These are phyloP conservation scores for Fusarium subtropicale DNA, from an alignment of 2,329 filamentous ascomycete species.

Conservation along the genomic window DNA sequence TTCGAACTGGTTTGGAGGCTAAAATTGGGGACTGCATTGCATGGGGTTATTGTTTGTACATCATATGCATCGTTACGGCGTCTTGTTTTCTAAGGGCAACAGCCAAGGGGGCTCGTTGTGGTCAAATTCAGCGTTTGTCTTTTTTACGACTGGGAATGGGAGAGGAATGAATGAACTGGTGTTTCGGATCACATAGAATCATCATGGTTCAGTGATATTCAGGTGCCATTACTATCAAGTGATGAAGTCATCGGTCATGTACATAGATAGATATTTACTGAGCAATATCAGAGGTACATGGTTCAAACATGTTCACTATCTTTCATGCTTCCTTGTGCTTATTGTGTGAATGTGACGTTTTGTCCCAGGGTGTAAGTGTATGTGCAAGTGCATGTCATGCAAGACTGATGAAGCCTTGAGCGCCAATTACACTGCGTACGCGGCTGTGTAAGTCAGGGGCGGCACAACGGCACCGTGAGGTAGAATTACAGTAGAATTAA, in stretches of 20 bases:
- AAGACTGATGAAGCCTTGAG: slow-evolving; percentile 3
- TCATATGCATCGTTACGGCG: slow-evolving; percentile 46
- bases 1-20: not conserved
- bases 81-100: slow-evolving; percentile 41
- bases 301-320: slow-evolving; percentile 7
- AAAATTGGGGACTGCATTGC: not conserved
- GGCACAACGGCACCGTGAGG: slow-evolving; percentile 17
- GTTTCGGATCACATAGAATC: slow-evolving; percentile 29
- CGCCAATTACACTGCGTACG: slow-evolving; percentile 7
- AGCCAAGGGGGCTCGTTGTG: slow-evolving; percentile 36
- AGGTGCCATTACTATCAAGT: slow-evolving; percentile 11
- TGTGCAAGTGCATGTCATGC: not conserved
- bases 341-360: slow-evolving; percentile 12
- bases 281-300: slow-evolving; percentile 31
- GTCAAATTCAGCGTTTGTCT: slow-evolving; percentile 42
- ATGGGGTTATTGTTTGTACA: slow-evolving; percentile 27
- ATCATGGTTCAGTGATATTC: slow-evolving; percentile 30
- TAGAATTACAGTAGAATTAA: slow-evolving; percentile 18
- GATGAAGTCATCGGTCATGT: slow-evolving; percentile 23
- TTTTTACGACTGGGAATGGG: slow-evolving; percentile 37
- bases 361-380: slow-evolving; percentile 15
- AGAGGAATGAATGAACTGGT: slow-evolving; percentile 35
- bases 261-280: slow-evolving; percentile 37
- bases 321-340: not conserved
- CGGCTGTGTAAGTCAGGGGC: slow-evolving; percentile 8